Evolutionary conservation across 2,329 filamentous ascomycete species (phyloP).

Genomic region (Cladosporium austrohemisphaericum): DNA sequence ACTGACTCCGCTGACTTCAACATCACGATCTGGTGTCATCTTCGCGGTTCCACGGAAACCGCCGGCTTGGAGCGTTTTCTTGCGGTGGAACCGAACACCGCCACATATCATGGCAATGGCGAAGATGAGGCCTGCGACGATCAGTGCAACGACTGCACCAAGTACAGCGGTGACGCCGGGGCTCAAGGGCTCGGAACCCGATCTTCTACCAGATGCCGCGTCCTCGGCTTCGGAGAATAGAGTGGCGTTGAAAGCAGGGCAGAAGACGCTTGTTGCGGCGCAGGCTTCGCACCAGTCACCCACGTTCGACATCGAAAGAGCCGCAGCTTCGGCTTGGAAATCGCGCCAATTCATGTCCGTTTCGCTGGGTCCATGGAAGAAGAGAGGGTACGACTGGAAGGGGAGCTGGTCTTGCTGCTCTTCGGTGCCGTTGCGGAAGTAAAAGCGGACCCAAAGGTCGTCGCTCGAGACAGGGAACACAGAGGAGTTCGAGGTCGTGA

Average conservation of each 20-base stretch:
- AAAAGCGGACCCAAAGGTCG: conserved; percentile 54
- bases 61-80: conserved; percentile 32
- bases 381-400: conserved; percentile 48
- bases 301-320: conserved; percentile 42
- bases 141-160: conserved; percentile 52
- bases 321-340: conserved; percentile 45
- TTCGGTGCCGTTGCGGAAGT: conserved; percentile 55
- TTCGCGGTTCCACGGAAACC: conserved; percentile 56
- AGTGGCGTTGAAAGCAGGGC: conserved; percentile 39
- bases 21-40: conserved; percentile 52
- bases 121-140: conserved; percentile 44
- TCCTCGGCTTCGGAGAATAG: conserved; percentile 15
- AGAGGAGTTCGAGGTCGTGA: conserved; percentile 29
- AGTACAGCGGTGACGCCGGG: conserved; percentile 54
- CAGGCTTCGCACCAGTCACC: conserved; percentile 53
- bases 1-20: conserved; percentile 37
- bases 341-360: conserved; percentile 49
- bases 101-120: conserved; percentile 42
- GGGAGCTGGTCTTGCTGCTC: conserved; percentile 19
- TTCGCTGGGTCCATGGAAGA: conserved; percentile 45
- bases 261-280: conserved; percentile 46
- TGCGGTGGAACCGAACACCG: conserved; percentile 45
- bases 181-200: conserved; percentile 26
- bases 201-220: background rate
- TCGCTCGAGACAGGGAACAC: conserved; percentile 36